A percentile compares a stretch with the other conserved stretches of the same genome.
Evolutionary conservation across 345 rosid genomes (phyloP).

Genomic region (Syzygium aromaticum): DNA sequence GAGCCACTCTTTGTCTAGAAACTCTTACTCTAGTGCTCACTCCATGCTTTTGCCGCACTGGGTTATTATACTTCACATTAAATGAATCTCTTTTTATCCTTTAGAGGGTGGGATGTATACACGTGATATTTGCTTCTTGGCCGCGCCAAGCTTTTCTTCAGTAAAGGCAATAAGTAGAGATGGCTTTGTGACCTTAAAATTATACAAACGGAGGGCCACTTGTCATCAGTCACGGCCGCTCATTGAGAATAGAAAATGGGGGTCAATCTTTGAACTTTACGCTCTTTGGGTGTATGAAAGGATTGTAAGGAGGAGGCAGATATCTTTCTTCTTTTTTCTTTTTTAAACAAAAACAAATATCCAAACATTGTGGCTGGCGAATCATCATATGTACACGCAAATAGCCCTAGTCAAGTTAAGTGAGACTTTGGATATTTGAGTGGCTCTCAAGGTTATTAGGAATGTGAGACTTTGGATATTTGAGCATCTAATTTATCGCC

Average conservation of each 20-base stretch:
- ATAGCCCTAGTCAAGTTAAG: not conserved
- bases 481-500: not conserved
- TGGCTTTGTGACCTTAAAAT: not conserved
- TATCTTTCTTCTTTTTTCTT: not conserved
- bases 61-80: not conserved
- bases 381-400: not conserved
- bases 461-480: not conserved
- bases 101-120: not conserved
- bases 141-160: not conserved
- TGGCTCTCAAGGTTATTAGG: not conserved
- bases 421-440: not conserved
- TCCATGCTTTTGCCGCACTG: accelerated
- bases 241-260: not conserved
- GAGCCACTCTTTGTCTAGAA: not conserved
- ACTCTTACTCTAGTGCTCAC: not conserved
- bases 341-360: not conserved
- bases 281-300: not conserved
- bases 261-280: not conserved
- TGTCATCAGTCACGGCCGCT: not conserved
- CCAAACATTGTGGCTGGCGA: not conserved
- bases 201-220: not conserved
- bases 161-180: not conserved
- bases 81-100: not conserved
- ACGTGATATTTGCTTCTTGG: not conserved
- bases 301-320: not conserved